phyloP scores from a whole-genome alignment of 805 yeast species.

The Danielia oregonensis region DNA sequence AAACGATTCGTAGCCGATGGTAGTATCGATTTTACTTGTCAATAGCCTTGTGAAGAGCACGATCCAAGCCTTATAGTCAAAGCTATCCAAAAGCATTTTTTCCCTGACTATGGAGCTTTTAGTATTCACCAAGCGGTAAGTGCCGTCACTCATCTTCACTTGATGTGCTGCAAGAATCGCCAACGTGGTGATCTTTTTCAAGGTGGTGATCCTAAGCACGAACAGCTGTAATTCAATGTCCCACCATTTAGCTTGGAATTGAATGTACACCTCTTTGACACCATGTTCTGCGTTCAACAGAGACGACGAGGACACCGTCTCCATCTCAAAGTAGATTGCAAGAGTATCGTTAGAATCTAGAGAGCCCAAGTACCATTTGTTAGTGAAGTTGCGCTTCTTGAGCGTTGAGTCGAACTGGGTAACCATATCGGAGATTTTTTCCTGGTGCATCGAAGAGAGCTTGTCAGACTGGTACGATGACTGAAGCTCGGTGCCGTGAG shows the following conservation, averaged over 20 bases:
- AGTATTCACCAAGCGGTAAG: conserved; percentile 12
- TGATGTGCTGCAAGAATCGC: conserved; percentile 14
- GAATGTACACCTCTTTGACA: conserved; percentile 25
- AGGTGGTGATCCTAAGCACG: conserved; percentile 30
- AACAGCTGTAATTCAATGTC: conserved; percentile 15
- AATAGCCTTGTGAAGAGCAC: conserved; percentile 28
- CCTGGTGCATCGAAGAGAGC: conserved; percentile 18
- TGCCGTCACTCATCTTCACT: conserved; percentile 14
- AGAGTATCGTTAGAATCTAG: conserved; percentile 20
- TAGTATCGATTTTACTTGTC: conserved; percentile 32
- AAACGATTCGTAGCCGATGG: conserved; percentile 30
- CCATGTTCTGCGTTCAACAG: conserved; percentile 13
- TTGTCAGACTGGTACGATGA: conserved; percentile 27
- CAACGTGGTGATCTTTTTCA: conserved; percentile 26
- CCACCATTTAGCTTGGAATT: conserved; percentile 31
- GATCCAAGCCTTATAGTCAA: conserved; percentile 31
- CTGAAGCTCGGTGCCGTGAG: conserved; percentile 31
- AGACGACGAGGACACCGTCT: conserved; percentile 22
- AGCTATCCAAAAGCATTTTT: conserved; percentile 22
- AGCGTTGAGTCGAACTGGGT: conserved; percentile 29
- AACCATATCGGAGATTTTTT: conserved; percentile 31
- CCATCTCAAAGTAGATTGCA: conserved; percentile 32
- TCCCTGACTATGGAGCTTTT: conserved; percentile 24
- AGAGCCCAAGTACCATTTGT: conserved; percentile 31
- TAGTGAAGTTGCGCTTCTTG: conserved; percentile 33